phyloP scores from a whole-genome alignment of 306 rosid genomes.

The Acacia acuminata region DNA sequence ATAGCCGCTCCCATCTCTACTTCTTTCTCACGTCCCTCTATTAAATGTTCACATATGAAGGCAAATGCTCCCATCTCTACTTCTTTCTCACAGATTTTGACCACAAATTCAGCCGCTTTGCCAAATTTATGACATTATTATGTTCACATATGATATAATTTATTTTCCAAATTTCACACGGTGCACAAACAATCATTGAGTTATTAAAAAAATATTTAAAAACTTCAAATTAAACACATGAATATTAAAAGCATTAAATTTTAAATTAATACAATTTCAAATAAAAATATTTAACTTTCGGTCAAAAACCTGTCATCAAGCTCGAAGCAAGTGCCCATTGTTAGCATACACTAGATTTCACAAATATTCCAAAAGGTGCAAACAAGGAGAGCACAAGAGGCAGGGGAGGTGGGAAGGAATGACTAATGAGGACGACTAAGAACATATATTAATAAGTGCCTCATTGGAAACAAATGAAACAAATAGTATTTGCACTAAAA shows the following conservation, averaged over 20 bases:
- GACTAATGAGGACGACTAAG: background rate
- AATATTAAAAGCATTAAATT: background rate
- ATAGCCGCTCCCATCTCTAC: background rate
- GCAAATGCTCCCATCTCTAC: background rate
- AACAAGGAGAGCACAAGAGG: too few relatives aligned
- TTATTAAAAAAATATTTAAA: too few relatives aligned
- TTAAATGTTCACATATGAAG: too few relatives aligned
- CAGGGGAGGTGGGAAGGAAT: background rate
- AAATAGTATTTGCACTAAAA: slow-evolving; percentile 42
- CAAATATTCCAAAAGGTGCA: slow-evolving; percentile 3
- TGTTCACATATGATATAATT: background rate
- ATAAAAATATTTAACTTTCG: background rate
- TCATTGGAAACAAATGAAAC: slow-evolving; percentile 32
- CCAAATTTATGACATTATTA: background rate
- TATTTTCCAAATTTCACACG: background rate
- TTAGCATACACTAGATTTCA: background rate
- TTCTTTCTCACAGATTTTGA: background rate
- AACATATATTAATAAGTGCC: slow-evolving; percentile 21
- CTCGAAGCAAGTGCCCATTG: background rate
- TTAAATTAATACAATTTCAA: background rate
- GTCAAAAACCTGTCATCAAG: background rate
- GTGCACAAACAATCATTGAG: background rate
- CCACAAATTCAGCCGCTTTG: background rate
- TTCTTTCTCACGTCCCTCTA: background rate
- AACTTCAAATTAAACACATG: background rate